Base-by-base conservation (phyloP, 2,329 filamentous ascomycete species). In the Colletotrichum lini region DNA sequence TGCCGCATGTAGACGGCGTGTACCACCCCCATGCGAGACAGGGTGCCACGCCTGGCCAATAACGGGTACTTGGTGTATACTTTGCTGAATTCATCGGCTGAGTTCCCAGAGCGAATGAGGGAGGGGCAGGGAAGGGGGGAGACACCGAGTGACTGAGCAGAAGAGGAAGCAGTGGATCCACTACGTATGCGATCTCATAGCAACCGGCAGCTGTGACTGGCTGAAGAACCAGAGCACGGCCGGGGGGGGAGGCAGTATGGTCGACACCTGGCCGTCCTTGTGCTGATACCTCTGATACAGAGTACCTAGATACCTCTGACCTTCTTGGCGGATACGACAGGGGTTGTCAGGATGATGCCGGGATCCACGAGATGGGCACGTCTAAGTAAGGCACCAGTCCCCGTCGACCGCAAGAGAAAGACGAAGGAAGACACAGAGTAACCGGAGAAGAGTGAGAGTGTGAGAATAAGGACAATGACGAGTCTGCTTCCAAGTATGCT, bases 61-160 rank as follows among this genome's bases (percentile, higher is more conserved):
- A 49, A 50, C 52, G n/a, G 65, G 69, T 72, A 72, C 69, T 66
- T 66, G 60, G 49, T 38, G 42, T 70, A 38, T 72, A 72, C 70
- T 61, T 70, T 70, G 67, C 70, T 66, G 54, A 72, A 60, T 70
- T 65, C 60, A 72, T 70, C 70, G 54, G 67, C 70, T 70, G 66
- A 66, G 67, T 65, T 70, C 53, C 52, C 52, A 67, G 30, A 67
- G 52, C 40, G 50, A 58, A 59, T 52, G 57, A 70, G 40, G 67
- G 57, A 42, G 40, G 58, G 47, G 58, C 47, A 42, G 40, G 58
- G 47, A 49, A 21, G 56, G 57, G 65, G 44, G 52, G 59, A 40
- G n/a, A 42, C 38, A 42, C 54, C 16, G 47, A 42, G 47, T 30
- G 59, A 62, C 59, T 52, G 59, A 52, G 50, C 56, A 68, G 57